These are phyloP conservation scores for Xeromyces bisporus DNA, from an alignment of 495 filamentous ascomycete species.

Conservation along the genomic window DNA sequence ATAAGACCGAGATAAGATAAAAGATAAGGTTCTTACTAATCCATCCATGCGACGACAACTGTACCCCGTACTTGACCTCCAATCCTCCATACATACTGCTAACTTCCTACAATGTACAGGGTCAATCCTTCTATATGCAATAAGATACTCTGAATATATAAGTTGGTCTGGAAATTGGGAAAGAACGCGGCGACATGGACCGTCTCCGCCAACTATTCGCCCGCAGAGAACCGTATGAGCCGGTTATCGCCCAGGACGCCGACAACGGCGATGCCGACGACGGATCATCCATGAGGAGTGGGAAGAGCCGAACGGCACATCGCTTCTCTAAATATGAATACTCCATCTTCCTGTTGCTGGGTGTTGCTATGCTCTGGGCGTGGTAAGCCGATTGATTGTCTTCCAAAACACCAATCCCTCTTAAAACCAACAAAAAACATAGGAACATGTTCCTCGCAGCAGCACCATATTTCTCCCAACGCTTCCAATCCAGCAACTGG, in stretches of 20 bases:
- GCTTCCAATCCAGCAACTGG: slow-evolving; percentile 54
- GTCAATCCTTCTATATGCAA: no score
- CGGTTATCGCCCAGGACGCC: slow-evolving; percentile 30
- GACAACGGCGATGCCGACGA: slow-evolving; percentile 16
- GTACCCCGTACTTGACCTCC: no score
- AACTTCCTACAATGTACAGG: no score
- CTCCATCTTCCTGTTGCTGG: slow-evolving; percentile 67
- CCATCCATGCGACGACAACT: no score
- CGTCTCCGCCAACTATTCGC: slow-evolving; percentile 32
- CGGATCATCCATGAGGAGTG: slow-evolving; percentile 1
- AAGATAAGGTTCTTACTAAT: no score
- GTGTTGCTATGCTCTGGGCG: slow-evolving; percentile 89
- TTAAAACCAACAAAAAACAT: not conserved
- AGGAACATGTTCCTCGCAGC: slow-evolving; percentile 99
- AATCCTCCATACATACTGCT: no score
- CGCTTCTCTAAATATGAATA: slow-evolving; percentile 73
- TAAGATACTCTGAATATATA: no score
- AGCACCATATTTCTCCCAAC: slow-evolving; percentile 76
- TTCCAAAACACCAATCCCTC: not conserved
- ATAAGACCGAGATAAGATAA: no score
- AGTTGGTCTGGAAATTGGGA: no score
- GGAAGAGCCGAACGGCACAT: slow-evolving; percentile 3
- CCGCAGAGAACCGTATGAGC: slow-evolving; percentile 37
- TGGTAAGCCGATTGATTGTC: no score
- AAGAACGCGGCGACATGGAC: slow-evolving; percentile 25